Evolutionary conservation across 2,329 filamentous ascomycete genomes (phyloP), one percentile per base, ranked within the genome.

Genomic region (Arthrobotrys sinensis): DNA sequence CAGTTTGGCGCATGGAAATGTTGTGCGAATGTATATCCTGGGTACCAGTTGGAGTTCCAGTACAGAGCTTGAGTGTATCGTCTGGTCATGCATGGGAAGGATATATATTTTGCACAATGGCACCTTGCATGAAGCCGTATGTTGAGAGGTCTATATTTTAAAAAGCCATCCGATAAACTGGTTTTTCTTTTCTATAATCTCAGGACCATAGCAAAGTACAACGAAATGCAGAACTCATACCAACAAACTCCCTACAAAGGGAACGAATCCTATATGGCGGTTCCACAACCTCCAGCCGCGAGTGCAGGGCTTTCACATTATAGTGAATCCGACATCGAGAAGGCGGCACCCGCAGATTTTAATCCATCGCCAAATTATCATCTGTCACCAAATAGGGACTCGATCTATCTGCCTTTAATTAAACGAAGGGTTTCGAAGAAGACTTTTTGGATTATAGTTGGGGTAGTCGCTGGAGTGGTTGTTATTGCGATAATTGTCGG

Each of bases 201-300:
- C 19, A 11, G 28, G 19, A 28, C 2, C 48, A 53, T 28, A 28
- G 10, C 10, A 21, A 3, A 45, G 2, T 21, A 21, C 16, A 36
- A 48, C 1, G 57, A 65, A 38, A 62, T 75, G 62, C 70, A 75
- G 24, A 73, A 75, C 32, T 75, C 70, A 10, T 75, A 67, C 34
- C 62, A 62, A 45, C 50, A 75, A 62, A 34, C 16, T 14, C 48
- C 45, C n/a, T 76, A 65, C 38, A 38, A 48, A 19, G 57, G 64
- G 55, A 65, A 45, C 1, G 21, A 55, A 34, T 19, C 45, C 45
- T 69, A 64, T 19, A 57, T 50, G 55, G 72, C 65, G 28, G 36
- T 69, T 14, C 65, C 71, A 14, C 43, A 46, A 11, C 12, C 38
- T 19, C 16, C 50, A 6, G 12, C 36, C 8, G 8, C 32, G 10